phyloP scores from a whole-genome alignment of 768 basidiomycete species.

The Strobilomyces dryophilus region DNA sequence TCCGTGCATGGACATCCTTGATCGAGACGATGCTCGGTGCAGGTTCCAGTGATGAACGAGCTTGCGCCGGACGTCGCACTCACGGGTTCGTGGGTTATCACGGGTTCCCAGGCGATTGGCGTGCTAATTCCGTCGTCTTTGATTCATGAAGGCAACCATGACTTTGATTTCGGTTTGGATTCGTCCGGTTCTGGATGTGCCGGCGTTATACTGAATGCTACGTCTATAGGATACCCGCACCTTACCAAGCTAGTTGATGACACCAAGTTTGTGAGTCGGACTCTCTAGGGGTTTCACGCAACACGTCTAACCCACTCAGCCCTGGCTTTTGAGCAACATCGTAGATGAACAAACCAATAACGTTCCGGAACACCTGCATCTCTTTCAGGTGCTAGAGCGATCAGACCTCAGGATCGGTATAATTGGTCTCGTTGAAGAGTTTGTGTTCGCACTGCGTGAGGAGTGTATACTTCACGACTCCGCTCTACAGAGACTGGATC shows the following conservation, averaged over 20 bases:
- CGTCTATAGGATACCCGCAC: slow-evolving; percentile 53
- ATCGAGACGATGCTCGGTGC: slow-evolving; percentile 2
- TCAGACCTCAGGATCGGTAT: slow-evolving; percentile 70
- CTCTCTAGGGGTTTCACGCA: not conserved
- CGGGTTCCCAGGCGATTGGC: not conserved
- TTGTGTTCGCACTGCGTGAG: slow-evolving; percentile 7
- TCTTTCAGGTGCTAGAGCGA: slow-evolving; percentile 65
- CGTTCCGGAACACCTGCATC: slow-evolving; percentile 57
- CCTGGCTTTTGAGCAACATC: slow-evolving; percentile 90
- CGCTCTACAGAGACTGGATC: slow-evolving; percentile 73
- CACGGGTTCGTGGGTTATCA: slow-evolving; percentile 52
- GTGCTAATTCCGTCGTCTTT: slow-evolving; percentile 6
- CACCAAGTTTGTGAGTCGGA: slow-evolving; percentile 62
- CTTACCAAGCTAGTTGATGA: slow-evolving; percentile 64
- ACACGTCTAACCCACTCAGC: slow-evolving; percentile 39
- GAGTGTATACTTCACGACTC: not conserved
- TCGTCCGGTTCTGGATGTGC: not conserved
- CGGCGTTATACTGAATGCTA: not conserved
- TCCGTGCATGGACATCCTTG: not conserved
- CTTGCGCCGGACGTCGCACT: slow-evolving; percentile 77
- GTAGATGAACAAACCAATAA: slow-evolving; percentile 59
- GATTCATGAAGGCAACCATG: slow-evolving; percentile 69
- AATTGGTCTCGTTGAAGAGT: slow-evolving; percentile 89
- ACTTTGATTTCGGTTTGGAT: slow-evolving; percentile 77
- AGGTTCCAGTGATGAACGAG: slow-evolving; percentile 85